These are phyloP conservation scores for Apophysomyces variabilis DNA, from an alignment of 371 early-diverging fungal genomes.

Conservation along the genomic window DNA sequence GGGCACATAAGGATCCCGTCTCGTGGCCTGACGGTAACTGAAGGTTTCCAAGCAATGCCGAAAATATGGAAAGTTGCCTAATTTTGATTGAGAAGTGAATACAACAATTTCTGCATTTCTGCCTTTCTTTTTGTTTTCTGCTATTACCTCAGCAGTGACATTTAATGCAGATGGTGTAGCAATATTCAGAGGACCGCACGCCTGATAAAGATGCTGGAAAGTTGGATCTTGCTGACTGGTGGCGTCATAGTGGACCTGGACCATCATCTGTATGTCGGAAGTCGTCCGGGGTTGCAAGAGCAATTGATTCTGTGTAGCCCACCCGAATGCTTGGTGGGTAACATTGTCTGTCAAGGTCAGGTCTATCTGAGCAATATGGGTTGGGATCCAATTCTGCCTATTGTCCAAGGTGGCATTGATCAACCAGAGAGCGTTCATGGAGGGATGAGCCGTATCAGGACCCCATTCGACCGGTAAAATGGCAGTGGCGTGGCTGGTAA, in stretches of 20 bases:
- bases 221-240: conserved; percentile 14
- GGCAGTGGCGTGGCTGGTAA: conserved; percentile 18
- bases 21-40: neutral
- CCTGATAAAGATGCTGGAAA: conserved; percentile 19
- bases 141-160: conserved; percentile 26
- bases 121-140: neutral
- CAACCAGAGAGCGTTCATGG: conserved; percentile 19
- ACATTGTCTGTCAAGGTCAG: conserved; percentile 19
- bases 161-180: conserved; percentile 28
- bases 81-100: neutral
- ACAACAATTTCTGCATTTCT: too few relatives aligned
- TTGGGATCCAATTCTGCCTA: conserved; percentile 17
- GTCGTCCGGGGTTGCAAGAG: conserved; percentile 13
- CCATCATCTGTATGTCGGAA: conserved; percentile 13
- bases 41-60: conserved; percentile 44
- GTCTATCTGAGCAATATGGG: conserved; percentile 16
- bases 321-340: conserved; percentile 22
- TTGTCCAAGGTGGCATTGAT: conserved; percentile 25
- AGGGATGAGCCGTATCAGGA: conserved; percentile 5
- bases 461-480: conserved; percentile 6
- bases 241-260: conserved; percentile 20
- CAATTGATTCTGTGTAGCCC: conserved; percentile 5
- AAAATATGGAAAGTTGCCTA: conserved; percentile 41
- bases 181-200: conserved; percentile 21
- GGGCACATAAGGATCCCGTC: neutral